Conservation (phyloP, 1,284 basidiomycete species). For the Sporisorium reilianum region DNA sequence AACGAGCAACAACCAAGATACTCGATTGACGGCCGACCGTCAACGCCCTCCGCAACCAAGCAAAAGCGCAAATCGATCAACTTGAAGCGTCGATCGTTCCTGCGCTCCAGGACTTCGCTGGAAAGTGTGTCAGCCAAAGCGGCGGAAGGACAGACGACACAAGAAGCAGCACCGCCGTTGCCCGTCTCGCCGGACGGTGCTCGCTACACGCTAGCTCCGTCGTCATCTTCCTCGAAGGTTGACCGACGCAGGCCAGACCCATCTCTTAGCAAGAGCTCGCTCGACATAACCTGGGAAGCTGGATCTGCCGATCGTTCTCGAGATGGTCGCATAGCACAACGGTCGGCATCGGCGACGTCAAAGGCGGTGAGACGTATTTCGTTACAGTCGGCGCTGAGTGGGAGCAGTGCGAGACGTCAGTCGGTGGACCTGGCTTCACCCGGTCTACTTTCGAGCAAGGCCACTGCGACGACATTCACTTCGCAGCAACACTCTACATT, state of each 20-base stretch:
- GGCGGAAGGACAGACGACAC: neutral
- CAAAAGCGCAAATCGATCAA: constrained; percentile 43
- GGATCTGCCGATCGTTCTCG: neutral
- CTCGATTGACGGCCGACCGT: constrained; percentile 15
- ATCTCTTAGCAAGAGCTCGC: constrained; percentile 11
- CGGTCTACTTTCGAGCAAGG: neutral
- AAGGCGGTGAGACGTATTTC: constrained; percentile 19
- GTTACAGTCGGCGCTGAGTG: constrained; percentile 14
- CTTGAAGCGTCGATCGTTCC: constrained; percentile 41
- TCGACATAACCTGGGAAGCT: constrained; percentile 25
- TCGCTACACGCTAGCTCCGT: neutral
- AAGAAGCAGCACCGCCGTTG: constrained; percentile 20
- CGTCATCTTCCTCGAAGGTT: neutral
- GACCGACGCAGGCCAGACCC: constrained; percentile 13
- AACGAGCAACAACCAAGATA: constrained; percentile 7
- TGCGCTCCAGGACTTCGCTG: constrained; percentile 38
- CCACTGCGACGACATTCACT: neutral
- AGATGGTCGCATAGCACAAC: neutral
- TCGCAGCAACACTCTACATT: neutral
- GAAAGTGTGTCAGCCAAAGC: constrained; percentile 18
- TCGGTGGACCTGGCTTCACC: constrained; percentile 10
- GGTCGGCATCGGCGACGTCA: neutral
- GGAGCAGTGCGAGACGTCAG: constrained; percentile 2
- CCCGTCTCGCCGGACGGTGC: constrained; percentile 7
- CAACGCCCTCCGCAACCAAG: constrained; percentile 16